Percentiles rank a stretch among this genome's conserved stretches.
Evolutionary conservation across 2,329 filamentous ascomycete species (phyloP).

Genomic region (Aspergillus latus): DNA sequence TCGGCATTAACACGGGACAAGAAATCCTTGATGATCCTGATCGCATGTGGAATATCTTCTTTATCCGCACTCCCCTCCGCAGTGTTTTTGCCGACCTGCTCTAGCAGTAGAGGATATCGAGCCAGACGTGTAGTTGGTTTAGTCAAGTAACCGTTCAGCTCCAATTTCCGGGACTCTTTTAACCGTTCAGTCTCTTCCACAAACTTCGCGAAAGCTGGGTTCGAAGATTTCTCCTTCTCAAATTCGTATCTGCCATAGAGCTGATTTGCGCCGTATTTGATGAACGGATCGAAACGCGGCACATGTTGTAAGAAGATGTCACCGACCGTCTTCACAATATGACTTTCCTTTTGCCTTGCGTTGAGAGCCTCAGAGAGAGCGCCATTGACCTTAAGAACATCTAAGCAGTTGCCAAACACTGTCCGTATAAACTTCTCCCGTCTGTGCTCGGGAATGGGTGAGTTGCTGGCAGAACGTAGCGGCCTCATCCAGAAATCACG

Average conservation of each 20-base stretch:
- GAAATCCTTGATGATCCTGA: constrained; percentile 82
- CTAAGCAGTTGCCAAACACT: constrained; percentile 94
- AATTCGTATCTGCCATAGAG: constrained; percentile 97
- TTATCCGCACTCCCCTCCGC: constrained; percentile 86
- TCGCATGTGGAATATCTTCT: constrained; percentile 86
- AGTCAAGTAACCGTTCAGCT: constrained; percentile 95
- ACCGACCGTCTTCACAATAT: constrained; percentile 83
- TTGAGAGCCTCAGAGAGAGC: constrained; percentile 86
- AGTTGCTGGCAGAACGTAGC: constrained; percentile 71
- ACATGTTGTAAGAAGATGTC: constrained; percentile 94
- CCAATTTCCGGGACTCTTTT: constrained; percentile 94
- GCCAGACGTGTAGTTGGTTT: constrained; percentile 95
- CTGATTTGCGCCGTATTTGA: constrained; percentile 93
- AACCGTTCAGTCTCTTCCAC: constrained; percentile 95
- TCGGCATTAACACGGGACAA: constrained; percentile 87
- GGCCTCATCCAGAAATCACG: constrained; percentile 99
- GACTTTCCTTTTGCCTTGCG: constrained; percentile 82
- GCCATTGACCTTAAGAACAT: constrained; percentile 90
- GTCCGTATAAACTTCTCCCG: constrained; percentile 89
- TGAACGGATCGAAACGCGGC: constrained; percentile 91
- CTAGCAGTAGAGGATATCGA: constrained; percentile 86
- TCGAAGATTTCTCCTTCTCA: constrained; percentile 88
- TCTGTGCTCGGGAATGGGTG: constrained; percentile 83
- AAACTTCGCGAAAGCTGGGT: constrained; percentile 81
- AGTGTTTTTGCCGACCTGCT: constrained; percentile 89